Conservation (phyloP, 2,329 filamentous ascomycete genomes). For the Fusarium tanahbumbuense region DNA sequence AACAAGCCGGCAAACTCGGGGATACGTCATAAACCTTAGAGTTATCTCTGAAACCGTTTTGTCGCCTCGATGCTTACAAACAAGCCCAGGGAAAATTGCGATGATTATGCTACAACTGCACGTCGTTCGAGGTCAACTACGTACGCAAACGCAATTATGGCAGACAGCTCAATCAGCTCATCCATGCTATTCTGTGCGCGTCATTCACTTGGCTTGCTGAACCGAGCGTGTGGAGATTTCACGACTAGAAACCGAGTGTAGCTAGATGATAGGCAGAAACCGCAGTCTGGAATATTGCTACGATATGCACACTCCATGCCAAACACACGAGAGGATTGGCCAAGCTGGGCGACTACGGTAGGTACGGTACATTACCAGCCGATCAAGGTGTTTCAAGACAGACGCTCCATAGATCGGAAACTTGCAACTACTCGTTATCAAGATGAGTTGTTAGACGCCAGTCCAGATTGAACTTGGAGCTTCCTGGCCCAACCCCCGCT, state of each 20-base stretch:
- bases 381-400: conserved; percentile 14
- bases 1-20: conserved; percentile 25
- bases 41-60: conserved; percentile 3
- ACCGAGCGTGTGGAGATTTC: conserved; percentile 29
- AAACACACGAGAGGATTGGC: conserved; percentile 5
- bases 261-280: conserved; percentile 11
- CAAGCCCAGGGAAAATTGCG: not conserved
- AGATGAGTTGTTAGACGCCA: conserved; percentile 19
- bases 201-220: conserved; percentile 25
- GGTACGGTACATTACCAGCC: conserved; percentile 5
- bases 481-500: conserved; percentile 12
- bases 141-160: not conserved
- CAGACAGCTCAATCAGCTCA: conserved; percentile 6
- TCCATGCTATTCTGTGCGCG: conserved; percentile 8
- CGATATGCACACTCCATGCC: conserved; percentile 36
- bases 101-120: not conserved
- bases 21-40: conserved; percentile 13
- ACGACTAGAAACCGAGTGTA: conserved; percentile 15
- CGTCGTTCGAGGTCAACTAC: not conserved
- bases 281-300: conserved; percentile 4
- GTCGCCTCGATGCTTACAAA: not conserved
- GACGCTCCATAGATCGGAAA: conserved; percentile 30
- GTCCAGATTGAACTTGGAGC: conserved; percentile 16
- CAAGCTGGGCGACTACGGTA: conserved; percentile 6
- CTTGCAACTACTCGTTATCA: conserved; percentile 29